These are phyloP conservation scores for Azolla pinnata DNA, from an alignment of 75 land plant species.

Conservation along the genomic window DNA sequence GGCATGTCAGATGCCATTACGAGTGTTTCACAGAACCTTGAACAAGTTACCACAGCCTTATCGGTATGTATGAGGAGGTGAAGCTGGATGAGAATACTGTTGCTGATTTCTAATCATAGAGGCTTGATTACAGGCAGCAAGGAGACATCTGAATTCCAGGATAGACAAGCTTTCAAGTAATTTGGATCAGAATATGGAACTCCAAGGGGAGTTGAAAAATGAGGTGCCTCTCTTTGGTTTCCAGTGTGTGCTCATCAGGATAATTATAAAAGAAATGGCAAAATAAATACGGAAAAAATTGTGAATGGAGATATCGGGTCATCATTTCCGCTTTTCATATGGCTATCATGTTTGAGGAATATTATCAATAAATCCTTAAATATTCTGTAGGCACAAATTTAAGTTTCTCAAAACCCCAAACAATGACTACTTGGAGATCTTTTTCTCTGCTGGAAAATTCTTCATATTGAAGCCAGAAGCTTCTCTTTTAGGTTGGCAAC, in stretches of 20 bases:
- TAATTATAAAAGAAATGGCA: too few species aligned
- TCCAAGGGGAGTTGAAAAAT: slow-evolving; percentile 25
- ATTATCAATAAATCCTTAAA: too few species aligned
- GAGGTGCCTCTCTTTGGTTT: slow-evolving; percentile 41
- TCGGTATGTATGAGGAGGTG: slow-evolving; percentile 45
- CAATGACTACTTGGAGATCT: too few species aligned
- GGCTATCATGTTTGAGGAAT: too few species aligned
- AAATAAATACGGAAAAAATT: too few species aligned
- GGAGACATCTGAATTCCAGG: slow-evolving; percentile 32
- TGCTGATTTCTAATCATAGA: not conserved
- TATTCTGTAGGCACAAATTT: too few species aligned
- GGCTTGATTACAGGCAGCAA: slow-evolving; percentile 30
- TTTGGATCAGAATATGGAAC: slow-evolving; percentile 29
- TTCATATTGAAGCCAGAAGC: too few species aligned
- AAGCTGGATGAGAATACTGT: not conserved
- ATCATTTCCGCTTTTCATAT: too few species aligned
- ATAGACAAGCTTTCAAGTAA: slow-evolving; percentile 32
- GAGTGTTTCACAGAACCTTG: slow-evolving; percentile 66
- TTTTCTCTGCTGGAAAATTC: too few species aligned
- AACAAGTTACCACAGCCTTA: slow-evolving; percentile 59
- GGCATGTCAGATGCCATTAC: slow-evolving; percentile 80
- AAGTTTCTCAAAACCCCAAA: too few species aligned
- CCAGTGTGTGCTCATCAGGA: too few species aligned
- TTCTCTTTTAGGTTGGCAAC: slow-evolving; percentile 24
- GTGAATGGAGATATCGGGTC: too few species aligned